phyloP scores from a whole-genome alignment of 495 filamentous ascomycete species.

The Cenococcum geophilum region DNA sequence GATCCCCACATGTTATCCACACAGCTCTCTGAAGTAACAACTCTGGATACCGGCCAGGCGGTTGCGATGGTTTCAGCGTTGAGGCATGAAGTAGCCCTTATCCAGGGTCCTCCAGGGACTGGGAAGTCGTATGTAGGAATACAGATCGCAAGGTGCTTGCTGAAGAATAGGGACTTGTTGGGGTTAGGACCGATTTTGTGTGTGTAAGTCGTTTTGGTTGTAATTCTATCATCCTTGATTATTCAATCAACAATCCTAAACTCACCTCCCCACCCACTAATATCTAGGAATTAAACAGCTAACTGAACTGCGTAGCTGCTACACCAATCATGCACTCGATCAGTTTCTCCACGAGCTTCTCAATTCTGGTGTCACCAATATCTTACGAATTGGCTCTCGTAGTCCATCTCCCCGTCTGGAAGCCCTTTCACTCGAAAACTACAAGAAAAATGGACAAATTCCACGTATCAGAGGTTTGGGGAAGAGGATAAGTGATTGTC shows the following conservation, averaged over 20 bases:
- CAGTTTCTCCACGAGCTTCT: constrained; percentile 62
- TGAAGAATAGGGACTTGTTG: constrained; percentile 44
- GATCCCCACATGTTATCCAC: too few relatives aligned
- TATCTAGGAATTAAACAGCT: too few relatives aligned
- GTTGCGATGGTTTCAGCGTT: constrained; percentile 52
- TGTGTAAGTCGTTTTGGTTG: too few relatives aligned
- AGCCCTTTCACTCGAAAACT: too few relatives aligned
- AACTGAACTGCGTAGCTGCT: too few relatives aligned
- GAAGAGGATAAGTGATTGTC: too few relatives aligned
- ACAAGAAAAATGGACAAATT: too few relatives aligned
- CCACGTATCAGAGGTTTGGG: too few relatives aligned
- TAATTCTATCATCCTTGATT: too few relatives aligned
- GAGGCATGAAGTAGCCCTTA: constrained; percentile 51
- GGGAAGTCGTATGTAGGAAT: constrained; percentile 62
- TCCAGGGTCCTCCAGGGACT: constrained; percentile 77
- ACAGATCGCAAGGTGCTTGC: constrained; percentile 56
- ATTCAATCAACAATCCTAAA: too few relatives aligned
- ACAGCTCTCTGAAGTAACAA: too few relatives aligned
- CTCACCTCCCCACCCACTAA: too few relatives aligned
- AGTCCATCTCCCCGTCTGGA: constrained; percentile 54
- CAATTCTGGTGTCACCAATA: constrained; percentile 46
- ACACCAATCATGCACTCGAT: constrained; percentile 70
- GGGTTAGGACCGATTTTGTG: constrained; percentile 29
- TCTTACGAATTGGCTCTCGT: constrained; percentile 64
- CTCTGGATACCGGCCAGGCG: constrained; percentile 56